A percentile compares a stretch with the other conserved stretches of the same genome.
Evolutionary conservation across 225 moss, liverwort and hornwort genomes (phyloP).

Genomic region (Ulota crispa): DNA sequence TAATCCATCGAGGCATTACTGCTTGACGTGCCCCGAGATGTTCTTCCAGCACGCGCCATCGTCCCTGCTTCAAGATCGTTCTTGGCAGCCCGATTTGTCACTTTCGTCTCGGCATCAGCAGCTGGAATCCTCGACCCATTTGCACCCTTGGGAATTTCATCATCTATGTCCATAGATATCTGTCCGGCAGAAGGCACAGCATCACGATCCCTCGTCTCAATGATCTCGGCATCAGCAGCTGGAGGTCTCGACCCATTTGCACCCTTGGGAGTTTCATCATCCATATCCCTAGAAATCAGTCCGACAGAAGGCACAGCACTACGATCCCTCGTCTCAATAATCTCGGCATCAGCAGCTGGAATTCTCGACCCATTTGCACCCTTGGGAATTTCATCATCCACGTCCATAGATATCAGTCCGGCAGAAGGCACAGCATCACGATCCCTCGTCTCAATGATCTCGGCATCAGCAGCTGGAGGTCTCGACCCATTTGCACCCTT

Average conservation of each 20-base stretch:
- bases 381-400: slow-evolving; percentile 7
- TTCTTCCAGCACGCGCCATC: slow-evolving; percentile 19
- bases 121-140: slow-evolving; percentile 6
- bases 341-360: slow-evolving; percentile 17
- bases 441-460: slow-evolving; percentile 46
- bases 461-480: background rate
- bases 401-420: slow-evolving; percentile 23
- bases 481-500: slow-evolving; percentile 8
- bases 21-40: slow-evolving; percentile 17
- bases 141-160: slow-evolving; percentile 2
- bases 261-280: background rate
- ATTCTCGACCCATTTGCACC: slow-evolving; percentile 5
- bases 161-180: slow-evolving; percentile 15
- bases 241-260: slow-evolving; percentile 11
- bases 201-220: slow-evolving; percentile 41
- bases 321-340: slow-evolving; percentile 41
- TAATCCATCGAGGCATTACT: slow-evolving; percentile 11
- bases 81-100: background rate
- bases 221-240: slow-evolving; percentile 23
- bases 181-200: slow-evolving; percentile 27
- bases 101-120: slow-evolving; percentile 17
- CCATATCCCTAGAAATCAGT: slow-evolving; percentile 23
- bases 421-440: slow-evolving; percentile 26
- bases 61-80: slow-evolving; percentile 28
- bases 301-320: slow-evolving; percentile 28